Base-by-base conservation (phyloP, 768 basidiomycete genomes). In the Cytidiella melzeri region DNA sequence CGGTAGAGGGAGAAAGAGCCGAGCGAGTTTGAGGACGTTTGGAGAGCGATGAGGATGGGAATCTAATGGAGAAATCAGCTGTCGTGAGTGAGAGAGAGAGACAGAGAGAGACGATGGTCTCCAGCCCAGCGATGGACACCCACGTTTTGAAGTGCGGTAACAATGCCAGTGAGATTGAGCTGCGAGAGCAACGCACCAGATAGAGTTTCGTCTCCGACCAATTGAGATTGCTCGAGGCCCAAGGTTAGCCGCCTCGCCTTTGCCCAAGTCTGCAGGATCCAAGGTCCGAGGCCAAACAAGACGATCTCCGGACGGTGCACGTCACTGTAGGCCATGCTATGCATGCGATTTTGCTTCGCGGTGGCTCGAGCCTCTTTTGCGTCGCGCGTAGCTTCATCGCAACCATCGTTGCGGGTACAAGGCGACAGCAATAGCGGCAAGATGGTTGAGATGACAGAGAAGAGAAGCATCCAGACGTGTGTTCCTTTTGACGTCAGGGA, bases 1-100 rank as follows among this genome's bases (percentile, higher is more conserved):
- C 88, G 84, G 62, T 92, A 92, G 12, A 91, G 68, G 18, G 86
- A 81, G 57, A 92, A 67, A n/a, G 87, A 84, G 11, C 91, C 92
- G 6, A 93, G 72, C 7, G 88, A 82, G 2, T 86, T 74, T 6
- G 83, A 75, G 12, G 88, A 82, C 1, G 82, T 75, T 59, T 90
- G 82, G 44, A 87, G 69, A 55, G 87, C 69, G 40, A 92, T 66
- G 48, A 92, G 70, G 28, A 92, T 70, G 4, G 90, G 86, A 34
- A 91, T 74, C 90, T 92, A 55, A 38, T 45, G 18, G 48, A 4
- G 26, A 41, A 9, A 36, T 34, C 26, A 45, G 54, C 51, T 19
- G 38, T 52, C 56, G 51, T 55, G 51, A 58, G 56, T n/a, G 26
- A n/a, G 39, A 39, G 6, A 43, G 36, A 23, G 25, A 45, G n/a